A percentile compares a stretch with the other conserved stretches of the same genome.
These are phyloP conservation scores for Echeveria elegans DNA, from an alignment of 164 flowering plant species.

Conservation along the genomic window DNA sequence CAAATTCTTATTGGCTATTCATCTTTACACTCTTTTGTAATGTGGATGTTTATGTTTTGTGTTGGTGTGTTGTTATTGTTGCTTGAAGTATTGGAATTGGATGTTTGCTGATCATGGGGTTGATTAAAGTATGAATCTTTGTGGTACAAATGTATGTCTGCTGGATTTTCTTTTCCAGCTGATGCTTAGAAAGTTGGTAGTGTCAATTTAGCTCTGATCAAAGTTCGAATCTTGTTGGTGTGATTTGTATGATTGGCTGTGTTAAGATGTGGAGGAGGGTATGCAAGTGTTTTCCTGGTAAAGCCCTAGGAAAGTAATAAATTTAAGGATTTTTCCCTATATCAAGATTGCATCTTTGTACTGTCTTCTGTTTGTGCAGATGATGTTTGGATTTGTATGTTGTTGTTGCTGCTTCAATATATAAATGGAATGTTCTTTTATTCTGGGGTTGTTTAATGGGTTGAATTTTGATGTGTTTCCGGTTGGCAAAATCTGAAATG, in stretches of 20 bases:
- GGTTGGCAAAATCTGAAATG: neutral
- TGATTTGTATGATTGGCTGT: neutral
- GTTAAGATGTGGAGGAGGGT: neutral
- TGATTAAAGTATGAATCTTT: slow-evolving; percentile 2
- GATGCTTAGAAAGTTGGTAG: too few species aligned
- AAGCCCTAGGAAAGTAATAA: neutral
- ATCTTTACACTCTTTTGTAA: neutral
- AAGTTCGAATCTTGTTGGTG: neutral
- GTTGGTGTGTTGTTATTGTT: neutral
- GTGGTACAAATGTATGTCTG: neutral
- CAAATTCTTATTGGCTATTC: neutral
- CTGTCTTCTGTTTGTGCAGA: neutral
- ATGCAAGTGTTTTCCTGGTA: neutral
- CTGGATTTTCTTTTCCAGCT: too few species aligned
- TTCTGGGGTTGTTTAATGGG: neutral
- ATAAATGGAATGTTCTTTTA: neutral
- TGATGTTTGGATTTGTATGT: neutral
- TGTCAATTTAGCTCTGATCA: too few species aligned
- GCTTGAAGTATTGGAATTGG: neutral
- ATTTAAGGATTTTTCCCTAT: too few species aligned
- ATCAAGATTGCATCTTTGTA: too few species aligned
- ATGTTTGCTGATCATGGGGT: neutral
- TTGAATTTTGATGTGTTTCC: neutral
- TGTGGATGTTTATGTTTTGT: neutral
- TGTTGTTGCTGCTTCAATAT: neutral